A percentile compares a stretch with the other conserved stretches of the same genome.
Evolutionary conservation across 2,329 filamentous ascomycete genomes (phyloP).

Genomic region (Claviceps capensis): DNA sequence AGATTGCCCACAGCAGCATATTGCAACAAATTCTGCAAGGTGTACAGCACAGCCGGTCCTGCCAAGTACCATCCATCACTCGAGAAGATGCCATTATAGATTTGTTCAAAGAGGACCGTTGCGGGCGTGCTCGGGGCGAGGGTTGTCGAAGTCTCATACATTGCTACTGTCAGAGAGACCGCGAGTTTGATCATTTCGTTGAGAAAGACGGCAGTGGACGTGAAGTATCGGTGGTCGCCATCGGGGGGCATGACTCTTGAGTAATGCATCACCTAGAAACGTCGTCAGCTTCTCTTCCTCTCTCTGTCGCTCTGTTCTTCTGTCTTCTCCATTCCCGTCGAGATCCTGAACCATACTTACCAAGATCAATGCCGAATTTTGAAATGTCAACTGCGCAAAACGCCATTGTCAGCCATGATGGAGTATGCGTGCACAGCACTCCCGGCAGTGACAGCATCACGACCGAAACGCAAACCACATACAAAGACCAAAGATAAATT

Average conservation of each 20-base stretch:
- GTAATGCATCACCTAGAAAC: constrained; percentile 71
- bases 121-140: constrained; percentile 67
- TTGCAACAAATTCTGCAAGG: constrained; percentile 83
- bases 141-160: constrained; percentile 73
- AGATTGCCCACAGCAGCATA: constrained; percentile 86
- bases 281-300: not conserved
- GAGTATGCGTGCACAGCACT: not conserved
- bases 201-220: constrained; percentile 86
- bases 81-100: constrained; percentile 70
- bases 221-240: constrained; percentile 76
- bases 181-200: constrained; percentile 86
- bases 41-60: constrained; percentile 78
- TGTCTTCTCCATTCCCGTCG: not conserved
- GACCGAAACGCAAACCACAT: constrained; percentile 2
- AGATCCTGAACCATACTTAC: constrained; percentile 25
- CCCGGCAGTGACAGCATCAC: not conserved
- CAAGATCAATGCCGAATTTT: constrained; percentile 68
- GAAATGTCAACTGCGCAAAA: constrained; percentile 46
- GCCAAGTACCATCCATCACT: constrained; percentile 92
- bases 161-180: constrained; percentile 71
- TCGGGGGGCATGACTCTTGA: constrained; percentile 82
- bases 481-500: constrained; percentile 12
- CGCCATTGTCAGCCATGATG: constrained; percentile 6
- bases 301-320: not conserved
- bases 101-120: constrained; percentile 64